phyloP scores from a whole-genome alignment of 495 filamentous ascomycete species.

The Achaetomiella virescens region DNA sequence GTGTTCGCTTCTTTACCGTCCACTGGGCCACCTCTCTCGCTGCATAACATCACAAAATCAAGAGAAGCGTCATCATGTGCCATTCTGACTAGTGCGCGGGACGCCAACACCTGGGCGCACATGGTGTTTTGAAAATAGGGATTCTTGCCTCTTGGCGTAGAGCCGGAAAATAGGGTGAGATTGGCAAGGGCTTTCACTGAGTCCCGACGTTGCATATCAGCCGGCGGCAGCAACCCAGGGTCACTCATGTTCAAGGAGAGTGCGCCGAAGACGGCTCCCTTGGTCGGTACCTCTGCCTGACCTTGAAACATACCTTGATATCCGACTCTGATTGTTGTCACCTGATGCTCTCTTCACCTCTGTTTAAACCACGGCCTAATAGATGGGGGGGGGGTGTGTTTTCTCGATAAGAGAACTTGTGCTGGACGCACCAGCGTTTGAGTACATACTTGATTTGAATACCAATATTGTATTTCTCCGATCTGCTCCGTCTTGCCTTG shows the following conservation, averaged over 20 bases:
- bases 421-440: not conserved
- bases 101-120: constrained; percentile 9
- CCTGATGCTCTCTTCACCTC: not conserved
- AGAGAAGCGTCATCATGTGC: too few relatives aligned
- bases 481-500: too few relatives aligned
- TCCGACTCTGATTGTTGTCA: not conserved
- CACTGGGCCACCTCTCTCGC: not conserved
- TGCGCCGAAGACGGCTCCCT: too few relatives aligned
- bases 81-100: constrained; percentile 16
- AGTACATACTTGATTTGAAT: constrained; percentile 18
- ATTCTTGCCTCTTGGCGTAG: not conserved
- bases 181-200: too few relatives aligned
- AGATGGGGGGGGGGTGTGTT: too few relatives aligned
- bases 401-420: not conserved
- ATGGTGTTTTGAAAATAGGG: not conserved
- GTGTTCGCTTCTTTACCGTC: not conserved
- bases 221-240: too few relatives aligned
- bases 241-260: too few relatives aligned
- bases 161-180: not conserved
- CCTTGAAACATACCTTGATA: not conserved
- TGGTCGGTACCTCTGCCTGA: too few relatives aligned
- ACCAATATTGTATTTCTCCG: constrained; percentile 11
- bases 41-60: too few relatives aligned
- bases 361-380: constrained; percentile 14
- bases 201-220: too few relatives aligned